Evolutionary conservation across 345 rosid genomes (phyloP), one percentile per base, ranked within the genome.

Genomic region (Hibiscus mutabilis): DNA sequence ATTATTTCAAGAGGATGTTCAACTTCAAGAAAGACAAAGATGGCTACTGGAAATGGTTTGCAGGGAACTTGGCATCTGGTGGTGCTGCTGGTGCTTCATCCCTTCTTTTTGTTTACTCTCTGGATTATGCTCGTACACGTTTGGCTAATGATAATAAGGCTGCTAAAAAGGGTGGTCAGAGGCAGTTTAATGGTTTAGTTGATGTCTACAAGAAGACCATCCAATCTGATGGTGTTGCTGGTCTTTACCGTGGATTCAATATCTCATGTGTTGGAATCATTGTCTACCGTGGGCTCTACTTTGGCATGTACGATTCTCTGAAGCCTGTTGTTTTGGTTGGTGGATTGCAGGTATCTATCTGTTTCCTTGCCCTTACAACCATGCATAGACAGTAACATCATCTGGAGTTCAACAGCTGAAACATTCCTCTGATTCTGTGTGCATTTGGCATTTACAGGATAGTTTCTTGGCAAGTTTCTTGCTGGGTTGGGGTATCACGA

Each of bases 241-340:
- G 91, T 74, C 85, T 87, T 15, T 87, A 87, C 22, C 79, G 79
- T 70, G 91, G 91, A 58, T 85, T 87, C 74, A 85, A 73, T 62
- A 62, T 85, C 58, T 85, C 91, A 2, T 82, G 84, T 73, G 80
- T 78, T 64, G 87, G 89, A 51, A 85, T 83, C 67, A 82, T 79
- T 7, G 76, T 79, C 46, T 79, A 79, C 11, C 82, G 78, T 37
- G 82, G 82, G 5, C 79, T 79, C 37, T 87, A 87, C 82, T 85
- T 87, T 66, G 91, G 64, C 5, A 61, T 87, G 87, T 87, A 85
- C 40, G 91, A 87, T 77, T 85, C 89, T 35, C 76, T 87, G 62
- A 87, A 87, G 72, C 91, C 91, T 15, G 86, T 84, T 74, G 84
- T 85, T 29, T 79, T 87, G 66, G 69, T 78, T 71, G 91, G 81